phyloP scores from a whole-genome alignment of 139 green algal species.

The Spirogloea muscicola region DNA sequence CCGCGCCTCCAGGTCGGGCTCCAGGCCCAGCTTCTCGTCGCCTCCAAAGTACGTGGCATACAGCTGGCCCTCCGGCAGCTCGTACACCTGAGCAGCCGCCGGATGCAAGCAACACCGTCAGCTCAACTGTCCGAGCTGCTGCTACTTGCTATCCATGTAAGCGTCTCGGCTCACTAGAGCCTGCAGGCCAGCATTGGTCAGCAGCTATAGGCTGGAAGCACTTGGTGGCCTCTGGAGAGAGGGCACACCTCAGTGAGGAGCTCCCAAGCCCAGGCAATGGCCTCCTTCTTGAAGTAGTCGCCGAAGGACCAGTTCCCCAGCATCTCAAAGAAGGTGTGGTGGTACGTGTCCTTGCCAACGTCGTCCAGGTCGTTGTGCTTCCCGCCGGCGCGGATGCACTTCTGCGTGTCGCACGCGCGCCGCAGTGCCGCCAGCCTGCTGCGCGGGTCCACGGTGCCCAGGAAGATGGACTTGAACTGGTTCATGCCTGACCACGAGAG shows the following conservation, averaged over 20 bases:
- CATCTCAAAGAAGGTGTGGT: slow-evolving; percentile 99
- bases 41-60: slow-evolving; percentile 99
- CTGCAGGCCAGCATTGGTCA: too few species aligned
- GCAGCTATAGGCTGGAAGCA: too few species aligned
- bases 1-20: slow-evolving; percentile 83
- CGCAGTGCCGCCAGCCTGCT: slow-evolving; percentile 83
- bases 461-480: slow-evolving; percentile 93
- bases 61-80: slow-evolving; percentile 71
- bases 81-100: slow-evolving; percentile 78
- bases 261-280: slow-evolving; percentile 96
- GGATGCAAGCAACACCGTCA: too few species aligned
- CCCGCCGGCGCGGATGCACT: slow-evolving; percentile 96
- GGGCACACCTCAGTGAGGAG: slow-evolving; percentile 51
- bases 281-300: slow-evolving; percentile 98
- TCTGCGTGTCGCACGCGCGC: slow-evolving; percentile 88
- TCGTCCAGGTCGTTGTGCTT: slow-evolving; percentile 99
- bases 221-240: too few species aligned
- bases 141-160: too few species aligned
- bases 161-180: too few species aligned
- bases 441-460: slow-evolving; percentile 84
- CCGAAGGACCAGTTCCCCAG: slow-evolving; percentile 98
- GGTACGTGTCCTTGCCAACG: slow-evolving; percentile 98
- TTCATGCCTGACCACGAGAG: slow-evolving; percentile 60
- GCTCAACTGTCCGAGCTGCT: too few species aligned
- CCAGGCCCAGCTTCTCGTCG: slow-evolving; percentile 73